These are phyloP conservation scores for Penicillium oxalicum DNA, from an alignment of 2,329 filamentous ascomycete species.

Conservation along the genomic window DNA sequence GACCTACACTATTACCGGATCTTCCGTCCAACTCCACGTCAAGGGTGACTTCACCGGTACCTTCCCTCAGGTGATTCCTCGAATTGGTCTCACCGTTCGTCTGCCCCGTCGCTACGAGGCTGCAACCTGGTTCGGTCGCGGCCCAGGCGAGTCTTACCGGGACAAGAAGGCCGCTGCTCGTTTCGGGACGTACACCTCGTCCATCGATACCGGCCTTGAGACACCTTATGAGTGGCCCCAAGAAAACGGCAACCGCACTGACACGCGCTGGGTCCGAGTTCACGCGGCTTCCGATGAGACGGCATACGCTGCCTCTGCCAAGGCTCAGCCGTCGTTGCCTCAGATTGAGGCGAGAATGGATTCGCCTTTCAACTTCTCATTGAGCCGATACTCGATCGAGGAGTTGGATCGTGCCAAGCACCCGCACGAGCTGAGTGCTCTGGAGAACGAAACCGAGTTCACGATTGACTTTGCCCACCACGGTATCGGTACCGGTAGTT, in stretches of 20 bases:
- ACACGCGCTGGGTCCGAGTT: conserved; percentile 51
- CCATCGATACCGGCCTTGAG: conserved; percentile 41
- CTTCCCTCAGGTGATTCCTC: conserved; percentile 41
- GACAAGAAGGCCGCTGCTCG: conserved; percentile 59
- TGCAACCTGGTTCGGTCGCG: conserved; percentile 58
- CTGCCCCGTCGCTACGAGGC: conserved; percentile 44
- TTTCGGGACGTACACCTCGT: conserved; percentile 48
- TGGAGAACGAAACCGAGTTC: conserved; percentile 17
- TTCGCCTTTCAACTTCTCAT: conserved; percentile 50
- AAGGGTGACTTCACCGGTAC: conserved; percentile 42
- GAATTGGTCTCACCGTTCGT: conserved; percentile 56
- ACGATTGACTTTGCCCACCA: conserved; percentile 29
- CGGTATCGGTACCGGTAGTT: conserved; percentile 25
- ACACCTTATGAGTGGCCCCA: conserved; percentile 62
- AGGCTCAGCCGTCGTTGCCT: conserved; percentile 12
- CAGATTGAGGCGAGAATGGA: conserved; percentile 24
- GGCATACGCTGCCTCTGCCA: conserved; percentile 1
- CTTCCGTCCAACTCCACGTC: conserved; percentile 38
- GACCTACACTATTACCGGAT: conserved; percentile 47
- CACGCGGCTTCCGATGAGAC: conserved; percentile 1
- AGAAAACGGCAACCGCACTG: conserved; percentile 60
- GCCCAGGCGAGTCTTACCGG: conserved; percentile 59
- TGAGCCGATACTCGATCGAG: conserved; percentile 48
- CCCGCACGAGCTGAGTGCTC: conserved; percentile 53
- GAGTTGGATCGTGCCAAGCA: conserved; percentile 56